Base-by-base conservation (phyloP, 1,284 basidiomycete species). In the Papiliotrema fonsecae region DNA sequence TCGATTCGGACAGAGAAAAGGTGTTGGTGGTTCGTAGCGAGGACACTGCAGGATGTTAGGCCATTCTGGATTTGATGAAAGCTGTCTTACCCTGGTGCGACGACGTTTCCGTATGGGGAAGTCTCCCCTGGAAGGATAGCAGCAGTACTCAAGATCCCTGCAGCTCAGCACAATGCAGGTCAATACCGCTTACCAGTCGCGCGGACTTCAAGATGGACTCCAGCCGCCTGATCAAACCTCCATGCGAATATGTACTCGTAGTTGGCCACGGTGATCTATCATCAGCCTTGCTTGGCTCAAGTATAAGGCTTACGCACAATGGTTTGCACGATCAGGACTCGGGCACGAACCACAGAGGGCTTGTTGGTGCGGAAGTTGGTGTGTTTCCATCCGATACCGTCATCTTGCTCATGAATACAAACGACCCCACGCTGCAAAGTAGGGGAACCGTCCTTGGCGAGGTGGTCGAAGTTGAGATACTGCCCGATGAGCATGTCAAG, bases 391-490 rank as follows among this genome's bases (percentile, higher is more conserved):
- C 62, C 60, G 28, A 76, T 56, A 2, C 75, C 75, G 28, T 69
- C 64, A 56, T 76, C 75, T 51, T 75, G 65, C 56, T 76, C 75
- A 57, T 76, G 74, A 37, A 72, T 62, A 58, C 75, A 76, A 19
- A 76, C 65, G 24, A 69, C 74, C 4, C 39, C 39, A 21, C 35
- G 40, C 16, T 24, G 22, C 19, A 19, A 10, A 6, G 28, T 21
- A 14, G 26, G 38, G 7, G 13, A 25, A 10, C 39, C 39, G 7
- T 18, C 11, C 13, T 6, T 30, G 46, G 22, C 25, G n/a, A 22
- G 35, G 31, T 47, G 37, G 21, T 40, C 46, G 24, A 34, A 47
- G 38, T 46, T 28, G 35, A 47, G 39, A 24, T 47, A 47, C 18
- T 22, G 16, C n/a, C n/a, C n/a, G n/a, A n/a, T n/a, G n/a, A n/a